These are phyloP conservation scores for Yamagishiella unicocca DNA, from an alignment of 139 green algal species.

Conservation along the genomic window DNA sequence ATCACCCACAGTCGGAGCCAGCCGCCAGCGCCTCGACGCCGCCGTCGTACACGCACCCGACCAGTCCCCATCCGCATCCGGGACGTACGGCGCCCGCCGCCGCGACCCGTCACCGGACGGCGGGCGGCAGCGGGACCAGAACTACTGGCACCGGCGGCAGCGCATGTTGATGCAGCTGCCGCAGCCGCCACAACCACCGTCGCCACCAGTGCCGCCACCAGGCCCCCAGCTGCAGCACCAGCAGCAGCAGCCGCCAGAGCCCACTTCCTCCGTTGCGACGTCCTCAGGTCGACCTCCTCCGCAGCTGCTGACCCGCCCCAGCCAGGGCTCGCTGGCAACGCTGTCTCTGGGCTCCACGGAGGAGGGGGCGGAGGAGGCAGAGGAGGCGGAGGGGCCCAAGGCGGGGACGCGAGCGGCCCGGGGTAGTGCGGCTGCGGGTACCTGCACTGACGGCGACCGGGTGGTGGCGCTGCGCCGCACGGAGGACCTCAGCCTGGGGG, in stretches of 20 bases:
- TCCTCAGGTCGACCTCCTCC: not conserved
- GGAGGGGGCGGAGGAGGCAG: not conserved
- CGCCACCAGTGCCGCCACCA: not conserved
- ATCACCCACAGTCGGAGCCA: not conserved
- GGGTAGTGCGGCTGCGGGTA: not conserved
- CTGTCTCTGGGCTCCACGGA: not conserved
- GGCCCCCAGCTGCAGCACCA: too few relatives aligned
- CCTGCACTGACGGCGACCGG: not conserved
- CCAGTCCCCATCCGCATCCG: too few relatives aligned
- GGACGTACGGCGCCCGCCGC: not conserved
- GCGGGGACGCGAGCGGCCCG: not conserved
- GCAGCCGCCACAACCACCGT: not conserved
- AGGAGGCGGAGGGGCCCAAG: not conserved
- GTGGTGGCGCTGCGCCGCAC: not conserved
- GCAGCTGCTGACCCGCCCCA: not conserved
- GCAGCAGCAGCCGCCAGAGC: too few relatives aligned
- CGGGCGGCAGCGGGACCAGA: conserved; percentile 10
- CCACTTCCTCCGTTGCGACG: too few relatives aligned
- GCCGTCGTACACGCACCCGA: not conserved
- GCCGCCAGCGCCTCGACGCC: not conserved
- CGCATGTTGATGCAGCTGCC: not conserved
- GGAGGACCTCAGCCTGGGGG: conserved; percentile 9
- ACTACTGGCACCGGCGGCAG: conserved; percentile 14
- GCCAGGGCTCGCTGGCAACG: not conserved
- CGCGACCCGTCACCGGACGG: not conserved